Conservation (phyloP, 257 asterid genomes). For the Penstemon eatonii region DNA sequence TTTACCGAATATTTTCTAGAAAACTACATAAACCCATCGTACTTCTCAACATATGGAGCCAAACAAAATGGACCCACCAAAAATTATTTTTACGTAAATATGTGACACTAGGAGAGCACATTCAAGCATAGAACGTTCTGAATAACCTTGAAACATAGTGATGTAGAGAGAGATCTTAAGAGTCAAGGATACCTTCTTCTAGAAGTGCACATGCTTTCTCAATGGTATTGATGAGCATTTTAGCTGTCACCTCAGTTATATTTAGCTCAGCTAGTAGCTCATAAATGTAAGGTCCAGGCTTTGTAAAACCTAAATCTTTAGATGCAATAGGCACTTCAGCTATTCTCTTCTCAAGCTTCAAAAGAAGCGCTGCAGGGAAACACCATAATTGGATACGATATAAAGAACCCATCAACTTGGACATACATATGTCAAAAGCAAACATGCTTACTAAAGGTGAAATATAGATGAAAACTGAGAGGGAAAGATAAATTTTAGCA, state of each 20-base stretch:
- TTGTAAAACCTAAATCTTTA: conserved; percentile 88
- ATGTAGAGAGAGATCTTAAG: conserved; percentile 23
- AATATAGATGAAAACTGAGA: conserved; percentile 16
- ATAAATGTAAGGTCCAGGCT: conserved; percentile 88
- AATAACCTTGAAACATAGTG: conserved; percentile 23
- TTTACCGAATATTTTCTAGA: background rate
- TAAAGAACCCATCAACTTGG: conserved; percentile 24
- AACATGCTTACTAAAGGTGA: background rate
- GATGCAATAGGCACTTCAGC: conserved; percentile 81
- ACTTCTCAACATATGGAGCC: background rate
- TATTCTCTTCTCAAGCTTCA: conserved; percentile 88
- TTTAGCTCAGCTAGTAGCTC: conserved; percentile 86
- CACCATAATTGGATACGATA: conserved; percentile 29
- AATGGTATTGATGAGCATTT: conserved; percentile 68
- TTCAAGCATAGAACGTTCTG: conserved; percentile 2
- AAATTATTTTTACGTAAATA: conserved; percentile 7
- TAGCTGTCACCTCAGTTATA: conserved; percentile 65
- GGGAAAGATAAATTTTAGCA: conserved; percentile 13
- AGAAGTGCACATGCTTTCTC: conserved; percentile 80
- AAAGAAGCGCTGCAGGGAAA: conserved; percentile 80
- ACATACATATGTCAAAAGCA: conserved; percentile 11
- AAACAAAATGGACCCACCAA: conserved; percentile 4
- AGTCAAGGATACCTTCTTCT: conserved; percentile 77
- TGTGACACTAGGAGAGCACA: conserved; percentile 1
- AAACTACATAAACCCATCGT: conserved; percentile 1